phyloP scores from a whole-genome alignment of 1,284 basidiomycete genomes.

The Gymnopus androsaceus region DNA sequence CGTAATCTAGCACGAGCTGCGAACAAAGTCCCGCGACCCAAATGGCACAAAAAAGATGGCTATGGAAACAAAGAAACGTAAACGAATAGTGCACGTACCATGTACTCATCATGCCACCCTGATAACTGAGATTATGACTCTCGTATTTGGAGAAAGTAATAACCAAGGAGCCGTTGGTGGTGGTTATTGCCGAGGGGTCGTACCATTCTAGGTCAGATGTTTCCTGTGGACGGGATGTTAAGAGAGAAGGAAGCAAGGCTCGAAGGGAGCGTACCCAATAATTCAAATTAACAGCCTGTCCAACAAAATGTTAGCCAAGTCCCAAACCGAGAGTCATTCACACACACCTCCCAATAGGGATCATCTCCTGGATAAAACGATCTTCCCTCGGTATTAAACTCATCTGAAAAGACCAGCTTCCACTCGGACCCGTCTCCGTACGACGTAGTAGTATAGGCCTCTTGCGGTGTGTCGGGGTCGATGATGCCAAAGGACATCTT shows the following conservation, averaged over 20 bases:
- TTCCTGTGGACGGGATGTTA: background rate
- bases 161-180: constrained; percentile 54
- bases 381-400: constrained; percentile 60
- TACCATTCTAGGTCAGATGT: constrained; percentile 69
- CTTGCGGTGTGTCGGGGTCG: constrained; percentile 65
- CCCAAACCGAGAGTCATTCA: no score
- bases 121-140: constrained; percentile 54
- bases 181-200: constrained; percentile 58
- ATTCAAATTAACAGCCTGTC: constrained; percentile 6
- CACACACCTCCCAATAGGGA: constrained; percentile 67
- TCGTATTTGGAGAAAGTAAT: constrained; percentile 49
- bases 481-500: constrained; percentile 56
- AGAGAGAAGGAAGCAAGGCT: background rate
- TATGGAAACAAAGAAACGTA: background rate
- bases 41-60: no score
- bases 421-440: constrained; percentile 47
- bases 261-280: constrained; percentile 23
- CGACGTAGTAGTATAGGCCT: constrained; percentile 51
- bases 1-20: no score
- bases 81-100: no score
- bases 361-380: constrained; percentile 68
- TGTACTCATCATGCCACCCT: constrained; percentile 38
- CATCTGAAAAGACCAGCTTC: constrained; percentile 56
- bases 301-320: background rate
- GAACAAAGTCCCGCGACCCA: no score